Conservation (phyloP, 1,284 basidiomycete genomes). For the Boletus calvinii region DNA sequence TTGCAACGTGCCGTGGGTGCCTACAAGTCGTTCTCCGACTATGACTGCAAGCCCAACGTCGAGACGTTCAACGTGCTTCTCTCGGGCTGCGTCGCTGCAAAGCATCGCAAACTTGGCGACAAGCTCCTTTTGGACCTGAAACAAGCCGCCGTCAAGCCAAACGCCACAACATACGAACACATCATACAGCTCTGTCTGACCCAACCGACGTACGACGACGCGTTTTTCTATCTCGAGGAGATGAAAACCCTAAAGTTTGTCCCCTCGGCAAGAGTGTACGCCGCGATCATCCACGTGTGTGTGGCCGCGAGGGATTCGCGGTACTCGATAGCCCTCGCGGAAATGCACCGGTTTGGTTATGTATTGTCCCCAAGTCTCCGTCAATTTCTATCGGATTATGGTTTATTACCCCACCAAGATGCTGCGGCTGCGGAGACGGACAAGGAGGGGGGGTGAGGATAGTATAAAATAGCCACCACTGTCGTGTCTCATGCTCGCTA, state of each 20-base stretch:
- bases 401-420: slow-evolving; percentile 7
- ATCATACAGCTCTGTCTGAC: slow-evolving; percentile 70
- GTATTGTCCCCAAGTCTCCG: slow-evolving; percentile 33
- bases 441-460: neutral
- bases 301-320: slow-evolving; percentile 56
- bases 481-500: no score
- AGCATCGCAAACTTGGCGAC: slow-evolving; percentile 61
- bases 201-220: slow-evolving; percentile 76
- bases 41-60: slow-evolving; percentile 55
- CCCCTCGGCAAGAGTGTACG: slow-evolving; percentile 61
- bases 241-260: slow-evolving; percentile 67
- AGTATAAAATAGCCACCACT: neutral
- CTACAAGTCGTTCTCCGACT: slow-evolving; percentile 62
- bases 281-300: slow-evolving; percentile 61
- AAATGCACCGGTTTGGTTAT: slow-evolving; percentile 61
- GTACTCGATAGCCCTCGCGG: slow-evolving; percentile 65
- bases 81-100: slow-evolving; percentile 55
- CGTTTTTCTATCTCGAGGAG: slow-evolving; percentile 85
- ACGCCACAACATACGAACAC: slow-evolving; percentile 60
- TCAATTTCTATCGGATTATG: slow-evolving; percentile 32
- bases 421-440: neutral
- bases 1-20: slow-evolving; percentile 76
- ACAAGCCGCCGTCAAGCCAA: slow-evolving; percentile 50
- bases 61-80: slow-evolving; percentile 74
- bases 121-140: slow-evolving; percentile 63